A percentile compares a stretch with the other conserved stretches of the same genome.
Evolutionary conservation across 1,284 basidiomycete genomes (phyloP).

Genomic region (Coriolopsis trogii): DNA sequence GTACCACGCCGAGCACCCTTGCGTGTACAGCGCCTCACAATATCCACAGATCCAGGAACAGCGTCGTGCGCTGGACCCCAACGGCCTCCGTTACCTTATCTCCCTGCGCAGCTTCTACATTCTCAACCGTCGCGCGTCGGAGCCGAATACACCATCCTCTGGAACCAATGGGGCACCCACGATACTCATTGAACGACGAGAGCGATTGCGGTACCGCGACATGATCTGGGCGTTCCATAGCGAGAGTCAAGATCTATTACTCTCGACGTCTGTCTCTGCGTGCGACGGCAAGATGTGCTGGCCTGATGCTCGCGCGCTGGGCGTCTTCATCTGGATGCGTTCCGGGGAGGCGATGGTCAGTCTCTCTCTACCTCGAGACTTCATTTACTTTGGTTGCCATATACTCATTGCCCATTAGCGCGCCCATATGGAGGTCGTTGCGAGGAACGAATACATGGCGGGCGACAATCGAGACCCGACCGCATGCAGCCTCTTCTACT

Average conservation of each 20-base stretch:
- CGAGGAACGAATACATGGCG: slow-evolving; percentile 89
- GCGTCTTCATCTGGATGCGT: slow-evolving; percentile 87
- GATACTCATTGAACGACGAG: slow-evolving; percentile 55
- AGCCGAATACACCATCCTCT: slow-evolving; percentile 48
- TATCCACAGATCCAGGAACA: slow-evolving; percentile 78
- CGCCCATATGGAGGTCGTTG: slow-evolving; percentile 86
- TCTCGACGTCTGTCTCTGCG: slow-evolving; percentile 71
- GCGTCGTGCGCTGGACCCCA: slow-evolving; percentile 82
- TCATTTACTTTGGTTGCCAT: background rate
- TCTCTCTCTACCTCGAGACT: slow-evolving; percentile 10
- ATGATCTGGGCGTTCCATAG: slow-evolving; percentile 97
- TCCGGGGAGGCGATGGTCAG: slow-evolving; percentile 77
- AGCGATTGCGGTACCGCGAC: slow-evolving; percentile 85
- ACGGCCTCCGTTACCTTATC: slow-evolving; percentile 89
- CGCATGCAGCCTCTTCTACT: slow-evolving; percentile 90
- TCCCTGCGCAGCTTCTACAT: slow-evolving; percentile 87
- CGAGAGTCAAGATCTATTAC: slow-evolving; percentile 84
- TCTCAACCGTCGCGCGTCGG: slow-evolving; percentile 61
- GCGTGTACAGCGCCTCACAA: background rate
- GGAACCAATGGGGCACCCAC: slow-evolving; percentile 7
- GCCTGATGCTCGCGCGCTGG: slow-evolving; percentile 84
- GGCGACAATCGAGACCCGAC: slow-evolving; percentile 88
- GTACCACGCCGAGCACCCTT: background rate
- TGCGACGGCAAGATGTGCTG: slow-evolving; percentile 86
- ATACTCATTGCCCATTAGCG: slow-evolving; percentile 46